Evolutionary conservation across 805 yeast species (phyloP), one percentile per base, ranked within the genome.

Genomic region (Yarrowia bubula): DNA sequence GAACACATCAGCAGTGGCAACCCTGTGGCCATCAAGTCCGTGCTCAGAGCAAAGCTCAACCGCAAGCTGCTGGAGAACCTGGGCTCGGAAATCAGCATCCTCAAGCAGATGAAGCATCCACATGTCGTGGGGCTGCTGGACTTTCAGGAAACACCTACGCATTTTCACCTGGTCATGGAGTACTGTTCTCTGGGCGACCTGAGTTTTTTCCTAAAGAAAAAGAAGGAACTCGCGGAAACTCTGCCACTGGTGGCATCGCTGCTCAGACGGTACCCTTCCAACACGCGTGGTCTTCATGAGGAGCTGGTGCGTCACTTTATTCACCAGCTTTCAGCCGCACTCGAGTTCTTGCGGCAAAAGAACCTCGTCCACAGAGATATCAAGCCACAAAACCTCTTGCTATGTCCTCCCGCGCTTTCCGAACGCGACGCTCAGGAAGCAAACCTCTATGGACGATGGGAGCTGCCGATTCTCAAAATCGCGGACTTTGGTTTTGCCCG

Each of bases 401-500:
- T 95, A 67, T 86, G 90, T 60, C 96, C 97, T 1, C 98, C 98
- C 0, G 77, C 83, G 2, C 87, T 86, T 69, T 82, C 92, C 14
- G 80, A 82, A 65, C 77, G 78, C 17, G 86, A 83, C 33, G 89
- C 90, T 68, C 80, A 80, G 53, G 80, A 81, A 4, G 68, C 73
- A 50, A 83, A 86, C 2, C 89, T 80, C 75, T 86, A 85, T 5
- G 98, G 98, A 0, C 78, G 87, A 66, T 89, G 93, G 86, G 96
- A 90, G 70, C 79, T 95, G 67, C 99, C 99, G 0, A 83, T 92
- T 9, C 80, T 95, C 68, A 93, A 93, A 75, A 86, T 95, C 67
- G 99, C 99, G 11, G 99, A 95, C 78, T 95, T 95, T 76, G 99
- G 99, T 0, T 95, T 95, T 78, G 99, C 99, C 5, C 82, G 98